Evolutionary conservation across 1,139 yeast genomes (phyloP), one percentile per base, ranked within the genome.

Genomic region (Diutina neorugosa): DNA sequence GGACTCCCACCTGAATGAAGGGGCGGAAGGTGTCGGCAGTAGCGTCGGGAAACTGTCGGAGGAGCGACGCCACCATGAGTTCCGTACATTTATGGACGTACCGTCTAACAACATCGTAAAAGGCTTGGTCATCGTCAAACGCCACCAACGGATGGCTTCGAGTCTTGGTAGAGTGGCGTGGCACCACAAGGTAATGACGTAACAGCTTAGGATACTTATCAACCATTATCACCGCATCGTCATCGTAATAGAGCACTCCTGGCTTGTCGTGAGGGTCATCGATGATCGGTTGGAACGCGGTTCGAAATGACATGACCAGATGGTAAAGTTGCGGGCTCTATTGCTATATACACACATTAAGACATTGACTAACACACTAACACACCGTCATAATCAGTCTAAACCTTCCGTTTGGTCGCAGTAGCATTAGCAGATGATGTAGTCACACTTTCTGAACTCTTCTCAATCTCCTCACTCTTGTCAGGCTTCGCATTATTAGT

Each of bases 161-260:
- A 3, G 86, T 74, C 25, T 76, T 58, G 6, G 59, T 52, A 0
- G 57, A 55, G 52, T 71, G 69, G 55, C 83, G 68, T 1, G 94
- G 91, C 34, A 87, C 65, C 1, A 87, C 69, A 52, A 87, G 67
- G 56, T 75, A 74, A 62, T 87, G 96, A 25, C 79, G 69, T 16
- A 68, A 59, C 1, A 91, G 69, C 62, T 87, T 87, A 16, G 93
- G 89, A 62, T 69, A 87, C 51, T 64, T 64, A 63, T 87, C 95
- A 51, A 67, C 66, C 20, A 87, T 69, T 1, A 86, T 78, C 3
- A 81, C 77, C 11, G 74, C 83, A 23, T 76, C 65, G 0, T 75
- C 77, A 56, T 84, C 85, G 53, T 68, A 63, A 57, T 63, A 78
- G 1, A 82, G 57, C 1, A 68, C 63, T 2, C 61, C 55, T 4